Evolutionary conservation across 768 basidiomycete species (phyloP).

Genomic region (Suillus plorans): DNA sequence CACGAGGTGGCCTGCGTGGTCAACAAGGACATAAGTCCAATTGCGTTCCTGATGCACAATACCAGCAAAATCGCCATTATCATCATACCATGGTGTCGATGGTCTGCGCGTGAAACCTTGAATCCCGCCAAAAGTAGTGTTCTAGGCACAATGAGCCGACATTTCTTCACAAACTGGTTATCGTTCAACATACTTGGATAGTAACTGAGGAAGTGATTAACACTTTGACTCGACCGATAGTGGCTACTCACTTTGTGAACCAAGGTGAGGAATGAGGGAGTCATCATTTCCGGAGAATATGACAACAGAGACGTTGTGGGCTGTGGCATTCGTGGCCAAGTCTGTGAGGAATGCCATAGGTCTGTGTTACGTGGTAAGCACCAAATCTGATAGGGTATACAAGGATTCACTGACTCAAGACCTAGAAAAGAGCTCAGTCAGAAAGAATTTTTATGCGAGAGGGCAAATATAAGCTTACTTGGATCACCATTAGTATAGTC

Average conservation of each 20-base stretch:
- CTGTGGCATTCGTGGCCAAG: conserved; percentile 63
- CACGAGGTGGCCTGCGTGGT: conserved; percentile 41
- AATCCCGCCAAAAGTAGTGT: conserved; percentile 77
- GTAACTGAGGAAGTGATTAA: conserved; percentile 40
- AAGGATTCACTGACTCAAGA: conserved; percentile 28
- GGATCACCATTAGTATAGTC: conserved; percentile 26
- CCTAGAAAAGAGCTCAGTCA: conserved; percentile 22
- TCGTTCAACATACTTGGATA: conserved; percentile 44
- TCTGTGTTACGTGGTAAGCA: conserved; percentile 32
- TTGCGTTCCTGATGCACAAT: conserved; percentile 75
- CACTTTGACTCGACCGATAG: not conserved
- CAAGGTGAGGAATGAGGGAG: conserved; percentile 58
- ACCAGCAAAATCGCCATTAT: conserved; percentile 58
- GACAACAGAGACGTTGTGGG: conserved; percentile 49
- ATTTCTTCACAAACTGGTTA: conserved; percentile 6
- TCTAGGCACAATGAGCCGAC: conserved; percentile 36
- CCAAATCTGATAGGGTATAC: not conserved
- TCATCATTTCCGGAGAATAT: conserved; percentile 73
- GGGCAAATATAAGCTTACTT: conserved; percentile 25
- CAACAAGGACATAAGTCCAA: conserved; percentile 44
- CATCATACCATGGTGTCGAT: conserved; percentile 65
- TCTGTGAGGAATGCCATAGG: conserved; percentile 65
- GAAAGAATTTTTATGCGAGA: not conserved
- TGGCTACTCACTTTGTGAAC: conserved; percentile 53
- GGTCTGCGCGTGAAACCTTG: conserved; percentile 72